These are phyloP conservation scores for Atalantia buxifolia DNA, from an alignment of 345 rosid genomes.

Conservation along the genomic window DNA sequence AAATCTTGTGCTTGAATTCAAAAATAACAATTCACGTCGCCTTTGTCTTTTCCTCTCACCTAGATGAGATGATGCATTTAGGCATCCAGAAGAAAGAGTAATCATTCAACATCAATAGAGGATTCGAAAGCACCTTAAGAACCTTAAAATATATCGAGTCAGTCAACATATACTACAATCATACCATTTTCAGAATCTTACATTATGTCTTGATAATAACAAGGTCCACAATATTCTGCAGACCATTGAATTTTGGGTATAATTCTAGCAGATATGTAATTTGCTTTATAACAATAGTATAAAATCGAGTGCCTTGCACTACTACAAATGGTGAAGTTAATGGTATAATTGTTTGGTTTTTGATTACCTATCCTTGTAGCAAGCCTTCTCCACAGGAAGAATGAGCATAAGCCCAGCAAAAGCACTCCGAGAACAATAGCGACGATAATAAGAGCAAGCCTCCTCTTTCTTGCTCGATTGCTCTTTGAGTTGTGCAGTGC, in stretches of 20 bases:
- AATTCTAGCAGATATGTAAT: too few relatives aligned
- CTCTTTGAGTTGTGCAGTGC: not conserved
- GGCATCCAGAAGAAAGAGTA: not conserved
- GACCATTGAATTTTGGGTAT: too few relatives aligned
- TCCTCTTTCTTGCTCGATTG: not conserved
- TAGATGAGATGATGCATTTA: not conserved
- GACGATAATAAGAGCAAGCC: not conserved
- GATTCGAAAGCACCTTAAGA: too few relatives aligned
- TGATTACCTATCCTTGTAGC: not conserved
- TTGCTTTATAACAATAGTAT: not conserved
- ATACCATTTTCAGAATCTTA: not conserved
- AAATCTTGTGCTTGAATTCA: not conserved
- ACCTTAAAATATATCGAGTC: not conserved
- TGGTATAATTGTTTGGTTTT: not conserved
- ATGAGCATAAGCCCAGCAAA: not conserved
- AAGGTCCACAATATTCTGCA: not conserved
- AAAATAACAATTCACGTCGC: not conserved
- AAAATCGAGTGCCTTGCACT: not conserved
- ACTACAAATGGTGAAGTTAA: not conserved
- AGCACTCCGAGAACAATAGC: not conserved
- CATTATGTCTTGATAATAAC: not conserved
- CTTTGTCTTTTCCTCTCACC: not conserved
- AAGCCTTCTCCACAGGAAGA: not conserved
- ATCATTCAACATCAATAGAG: not conserved
- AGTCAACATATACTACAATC: too few relatives aligned